These are phyloP conservation scores for Pseudomassariella vexata DNA, from an alignment of 2,329 filamentous ascomycete genomes.

Conservation along the genomic window DNA sequence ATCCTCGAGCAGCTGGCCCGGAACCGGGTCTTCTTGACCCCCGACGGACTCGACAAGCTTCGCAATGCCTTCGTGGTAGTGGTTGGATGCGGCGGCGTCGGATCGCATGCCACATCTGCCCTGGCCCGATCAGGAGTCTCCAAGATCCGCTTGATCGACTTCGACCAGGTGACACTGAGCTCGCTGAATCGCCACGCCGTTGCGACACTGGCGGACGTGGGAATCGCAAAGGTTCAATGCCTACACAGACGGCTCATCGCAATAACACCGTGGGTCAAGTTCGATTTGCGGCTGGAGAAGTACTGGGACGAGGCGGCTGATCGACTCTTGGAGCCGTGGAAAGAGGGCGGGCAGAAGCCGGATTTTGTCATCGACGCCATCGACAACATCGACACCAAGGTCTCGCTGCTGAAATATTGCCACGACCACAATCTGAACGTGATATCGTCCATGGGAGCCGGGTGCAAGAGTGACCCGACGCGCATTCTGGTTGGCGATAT, in stretches of 20 bases:
- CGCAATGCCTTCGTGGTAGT: constrained; percentile 80
- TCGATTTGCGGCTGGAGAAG: constrained; percentile 80
- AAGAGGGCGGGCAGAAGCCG: constrained; percentile 54
- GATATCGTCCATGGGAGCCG: constrained; percentile 93
- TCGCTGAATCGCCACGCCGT: constrained; percentile 95
- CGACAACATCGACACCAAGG: constrained; percentile 97
- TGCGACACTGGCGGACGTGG: constrained; percentile 89
- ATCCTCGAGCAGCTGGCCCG: constrained; percentile 81
- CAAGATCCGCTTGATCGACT: constrained; percentile 86
- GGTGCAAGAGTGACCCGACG: constrained; percentile 83
- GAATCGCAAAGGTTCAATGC: constrained; percentile 84
- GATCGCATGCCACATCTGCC: constrained; percentile 82
- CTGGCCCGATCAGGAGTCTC: constrained; percentile 85
- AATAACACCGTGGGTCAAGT: constrained; percentile 85
- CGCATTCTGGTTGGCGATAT: constrained; percentile 89
- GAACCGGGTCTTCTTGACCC: constrained; percentile 47
- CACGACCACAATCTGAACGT: constrained; percentile 71
- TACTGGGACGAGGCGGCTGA: constrained; percentile 66
- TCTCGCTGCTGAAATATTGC: constrained; percentile 84
- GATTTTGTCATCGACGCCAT: constrained; percentile 96
- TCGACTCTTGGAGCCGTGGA: constrained; percentile 62
- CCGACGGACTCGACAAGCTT: constrained; percentile 73
- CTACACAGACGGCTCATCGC: constrained; percentile 75
- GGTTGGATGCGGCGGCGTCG: constrained; percentile 90
- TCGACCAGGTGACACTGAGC: constrained; percentile 93